Evolutionary conservation across 192 early-diverging fungal species (phyloP).

Genomic region (Backusella macrospora): DNA sequence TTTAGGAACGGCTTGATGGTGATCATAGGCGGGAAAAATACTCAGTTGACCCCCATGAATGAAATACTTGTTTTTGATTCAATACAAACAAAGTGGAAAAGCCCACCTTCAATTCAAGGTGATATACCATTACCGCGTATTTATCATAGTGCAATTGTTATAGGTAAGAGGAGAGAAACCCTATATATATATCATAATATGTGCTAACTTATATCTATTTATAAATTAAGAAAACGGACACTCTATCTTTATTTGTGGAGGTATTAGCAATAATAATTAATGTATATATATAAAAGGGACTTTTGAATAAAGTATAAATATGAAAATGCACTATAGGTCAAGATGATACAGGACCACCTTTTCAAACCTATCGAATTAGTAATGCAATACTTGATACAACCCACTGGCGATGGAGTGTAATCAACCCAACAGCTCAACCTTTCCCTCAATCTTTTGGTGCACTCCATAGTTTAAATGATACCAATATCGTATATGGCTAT

Average conservation of each 20-base stretch:
- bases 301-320: neutral
- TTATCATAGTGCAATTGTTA: constrained; percentile 13
- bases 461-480: neutral
- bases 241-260: constrained; percentile 12
- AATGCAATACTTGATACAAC: neutral
- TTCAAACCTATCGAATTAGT: neutral
- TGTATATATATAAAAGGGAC: neutral
- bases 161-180: neutral
- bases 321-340: neutral
- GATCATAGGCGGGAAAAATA: neutral
- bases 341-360: neutral
- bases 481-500: neutral
- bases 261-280: neutral
- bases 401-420: neutral
- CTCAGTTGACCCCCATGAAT: neutral
- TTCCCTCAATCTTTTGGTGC: constrained; percentile 6
- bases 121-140: neutral
- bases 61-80: neutral
- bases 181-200: neutral
- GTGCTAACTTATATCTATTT: neutral
- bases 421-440: neutral
- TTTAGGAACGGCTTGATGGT: neutral
- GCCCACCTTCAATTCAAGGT: neutral
- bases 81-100: neutral
- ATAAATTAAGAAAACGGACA: neutral